Percentiles rank a stretch among this genome's conserved stretches.
Evolutionary conservation across 2,329 filamentous ascomycete species (phyloP).

Genomic region (Dactylonectria estremocensis): DNA sequence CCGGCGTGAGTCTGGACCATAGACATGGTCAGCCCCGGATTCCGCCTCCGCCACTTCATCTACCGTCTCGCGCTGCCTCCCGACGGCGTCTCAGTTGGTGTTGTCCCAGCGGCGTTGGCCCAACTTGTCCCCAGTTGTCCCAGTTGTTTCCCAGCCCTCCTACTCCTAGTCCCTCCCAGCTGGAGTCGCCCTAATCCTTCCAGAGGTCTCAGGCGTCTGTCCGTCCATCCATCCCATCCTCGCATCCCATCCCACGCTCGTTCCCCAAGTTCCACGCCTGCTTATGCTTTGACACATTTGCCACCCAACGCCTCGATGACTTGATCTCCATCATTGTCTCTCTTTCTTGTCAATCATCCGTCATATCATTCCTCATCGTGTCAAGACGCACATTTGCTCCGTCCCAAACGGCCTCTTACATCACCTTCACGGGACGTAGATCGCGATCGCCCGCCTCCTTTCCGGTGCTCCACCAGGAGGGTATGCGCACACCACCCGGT

Average conservation of each 20-base stretch:
- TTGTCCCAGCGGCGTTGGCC: too few species aligned
- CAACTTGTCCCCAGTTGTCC: constrained; percentile 10
- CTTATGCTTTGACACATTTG: constrained; percentile 18
- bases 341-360: constrained; percentile 10
- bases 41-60: constrained; percentile 47
- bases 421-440: constrained; percentile 11
- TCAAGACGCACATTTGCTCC: constrained; percentile 19
- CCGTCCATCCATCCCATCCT: constrained; percentile 8
- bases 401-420: constrained; percentile 4
- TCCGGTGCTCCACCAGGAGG: constrained; percentile 31
- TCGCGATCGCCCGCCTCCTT: background rate
- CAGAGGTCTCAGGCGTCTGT: background rate
- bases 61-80: constrained; percentile 40
- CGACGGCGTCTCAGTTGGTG: constrained; percentile 29
- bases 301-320: constrained; percentile 17
- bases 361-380: background rate
- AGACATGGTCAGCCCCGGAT: constrained; percentile 46
- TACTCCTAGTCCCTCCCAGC: too few species aligned
- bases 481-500: constrained; percentile 41
- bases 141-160: background rate
- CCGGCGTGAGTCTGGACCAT: constrained; percentile 41
- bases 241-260: constrained; percentile 23
- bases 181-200: constrained; percentile 14
- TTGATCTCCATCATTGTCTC: constrained; percentile 22
- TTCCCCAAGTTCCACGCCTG: constrained; percentile 6